These are phyloP conservation scores for Nyssa sinensis DNA, from an alignment of 148 eudicot species.

Conservation along the genomic window DNA sequence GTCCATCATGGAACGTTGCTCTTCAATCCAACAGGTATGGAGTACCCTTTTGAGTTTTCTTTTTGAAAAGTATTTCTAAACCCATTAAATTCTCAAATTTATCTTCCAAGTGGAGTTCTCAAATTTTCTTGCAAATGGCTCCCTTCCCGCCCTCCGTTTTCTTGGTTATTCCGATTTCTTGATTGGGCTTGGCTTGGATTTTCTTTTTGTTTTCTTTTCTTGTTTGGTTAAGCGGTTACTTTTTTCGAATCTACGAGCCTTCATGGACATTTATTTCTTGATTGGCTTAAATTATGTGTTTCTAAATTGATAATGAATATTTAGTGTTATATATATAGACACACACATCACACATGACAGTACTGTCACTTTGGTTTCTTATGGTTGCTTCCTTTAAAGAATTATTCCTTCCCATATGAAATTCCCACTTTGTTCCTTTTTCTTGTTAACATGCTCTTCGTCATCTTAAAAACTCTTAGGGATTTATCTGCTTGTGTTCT, in stretches of 20 bases:
- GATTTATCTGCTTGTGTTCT: not conserved
- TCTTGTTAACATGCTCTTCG: no score
- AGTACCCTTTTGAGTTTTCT: not conserved
- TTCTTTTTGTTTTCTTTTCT: no score
- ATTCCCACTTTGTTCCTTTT: no score
- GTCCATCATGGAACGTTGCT: slow-evolving; percentile 16
- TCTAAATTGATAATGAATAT: not conserved
- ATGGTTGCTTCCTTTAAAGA: not conserved
- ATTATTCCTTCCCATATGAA: not conserved
- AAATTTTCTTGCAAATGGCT: not conserved
- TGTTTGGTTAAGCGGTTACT: not conserved
- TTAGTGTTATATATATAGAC: not conserved
- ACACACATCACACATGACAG: not conserved
- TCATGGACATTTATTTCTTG: not conserved
- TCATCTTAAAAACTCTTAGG: not conserved
- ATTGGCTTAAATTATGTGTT: not conserved
- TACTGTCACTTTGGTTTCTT: not conserved
- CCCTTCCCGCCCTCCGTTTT: not conserved
- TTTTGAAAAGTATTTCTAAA: not conserved
- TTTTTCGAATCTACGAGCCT: not conserved
- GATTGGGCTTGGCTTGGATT: not conserved
- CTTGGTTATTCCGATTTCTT: not conserved
- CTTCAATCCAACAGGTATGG: slow-evolving; percentile 42
- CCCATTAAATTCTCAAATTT: not conserved
- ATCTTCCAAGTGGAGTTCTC: not conserved